Evolutionary conservation across 179 eudicot species (phyloP).

Genomic region (Heliamphora pulchella): DNA sequence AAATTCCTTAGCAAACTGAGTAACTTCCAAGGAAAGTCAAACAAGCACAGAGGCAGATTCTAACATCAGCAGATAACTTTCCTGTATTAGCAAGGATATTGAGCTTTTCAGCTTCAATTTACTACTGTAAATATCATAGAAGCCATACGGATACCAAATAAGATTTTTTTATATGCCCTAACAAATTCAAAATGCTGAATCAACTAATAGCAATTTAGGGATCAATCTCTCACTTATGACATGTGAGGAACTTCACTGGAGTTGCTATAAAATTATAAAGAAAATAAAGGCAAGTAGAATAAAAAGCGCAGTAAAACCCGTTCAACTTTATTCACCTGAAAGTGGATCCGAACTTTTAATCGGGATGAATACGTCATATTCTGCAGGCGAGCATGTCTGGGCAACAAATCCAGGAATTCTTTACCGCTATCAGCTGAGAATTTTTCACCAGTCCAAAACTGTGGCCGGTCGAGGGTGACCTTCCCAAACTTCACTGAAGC

Average conservation of each 20-base stretch:
- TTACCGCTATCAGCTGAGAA: constrained; percentile 49
- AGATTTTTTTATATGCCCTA: no score
- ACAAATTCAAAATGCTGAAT: neutral
- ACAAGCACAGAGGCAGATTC: neutral
- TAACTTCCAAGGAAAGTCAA: neutral
- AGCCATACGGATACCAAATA: neutral
- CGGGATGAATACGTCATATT: constrained; percentile 89
- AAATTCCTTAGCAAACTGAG: neutral
- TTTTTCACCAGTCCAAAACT: constrained; percentile 69
- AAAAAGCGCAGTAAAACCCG: neutral
- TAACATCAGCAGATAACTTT: neutral
- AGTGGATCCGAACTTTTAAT: constrained; percentile 52
- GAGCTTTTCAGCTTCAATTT: neutral
- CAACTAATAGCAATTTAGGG: neutral
- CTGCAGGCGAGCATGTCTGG: constrained; percentile 88
- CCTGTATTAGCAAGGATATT: neutral
- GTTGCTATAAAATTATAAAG: neutral
- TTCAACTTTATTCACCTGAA: constrained; percentile 37
- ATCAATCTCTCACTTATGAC: neutral
- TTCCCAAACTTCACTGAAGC: constrained; percentile 67
- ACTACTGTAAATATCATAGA: neutral
- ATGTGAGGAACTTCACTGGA: neutral
- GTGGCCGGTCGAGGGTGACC: constrained; percentile 70
- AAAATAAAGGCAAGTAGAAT: neutral
- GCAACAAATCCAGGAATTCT: constrained; percentile 49